Conservation (phyloP, 805 yeast species). For the Ogataea siamensis region DNA sequence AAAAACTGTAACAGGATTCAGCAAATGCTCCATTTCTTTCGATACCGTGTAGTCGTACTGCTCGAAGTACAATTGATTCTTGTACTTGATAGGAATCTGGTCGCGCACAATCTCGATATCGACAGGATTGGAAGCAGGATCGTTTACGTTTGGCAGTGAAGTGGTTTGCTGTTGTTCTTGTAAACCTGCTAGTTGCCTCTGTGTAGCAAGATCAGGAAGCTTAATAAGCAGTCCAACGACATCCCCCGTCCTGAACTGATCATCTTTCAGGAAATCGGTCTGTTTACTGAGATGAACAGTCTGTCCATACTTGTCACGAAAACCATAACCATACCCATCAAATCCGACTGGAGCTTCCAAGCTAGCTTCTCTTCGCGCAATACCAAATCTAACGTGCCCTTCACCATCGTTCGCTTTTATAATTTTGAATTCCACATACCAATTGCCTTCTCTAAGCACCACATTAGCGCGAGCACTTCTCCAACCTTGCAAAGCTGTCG, state of each 20-base stretch:
- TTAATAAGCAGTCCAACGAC: constrained; percentile 73
- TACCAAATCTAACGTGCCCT: constrained; percentile 70
- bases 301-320: constrained; percentile 77
- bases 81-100: constrained; percentile 83
- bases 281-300: constrained; percentile 75
- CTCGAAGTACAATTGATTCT: constrained; percentile 75
- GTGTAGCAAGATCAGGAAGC: constrained; percentile 56
- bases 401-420: constrained; percentile 27
- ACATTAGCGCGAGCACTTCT: constrained; percentile 72
- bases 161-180: constrained; percentile 34
- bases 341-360: constrained; percentile 94
- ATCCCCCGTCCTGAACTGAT: constrained; percentile 69
- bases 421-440: constrained; percentile 77
- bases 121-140: not conserved
- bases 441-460: constrained; percentile 72
- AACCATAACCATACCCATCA: constrained; percentile 91
- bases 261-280: constrained; percentile 45
- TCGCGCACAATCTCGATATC: constrained; percentile 62
- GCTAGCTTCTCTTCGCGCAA: constrained; percentile 82
- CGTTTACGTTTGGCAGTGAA: constrained; percentile 18
- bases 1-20: constrained; percentile 68
- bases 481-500: constrained; percentile 74
- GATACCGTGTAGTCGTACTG: constrained; percentile 75
- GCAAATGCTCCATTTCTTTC: constrained; percentile 67
- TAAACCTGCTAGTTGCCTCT: constrained; percentile 39